Conservation (phyloP, 306 rosid species). For the Ochetophila trinervis region DNA sequence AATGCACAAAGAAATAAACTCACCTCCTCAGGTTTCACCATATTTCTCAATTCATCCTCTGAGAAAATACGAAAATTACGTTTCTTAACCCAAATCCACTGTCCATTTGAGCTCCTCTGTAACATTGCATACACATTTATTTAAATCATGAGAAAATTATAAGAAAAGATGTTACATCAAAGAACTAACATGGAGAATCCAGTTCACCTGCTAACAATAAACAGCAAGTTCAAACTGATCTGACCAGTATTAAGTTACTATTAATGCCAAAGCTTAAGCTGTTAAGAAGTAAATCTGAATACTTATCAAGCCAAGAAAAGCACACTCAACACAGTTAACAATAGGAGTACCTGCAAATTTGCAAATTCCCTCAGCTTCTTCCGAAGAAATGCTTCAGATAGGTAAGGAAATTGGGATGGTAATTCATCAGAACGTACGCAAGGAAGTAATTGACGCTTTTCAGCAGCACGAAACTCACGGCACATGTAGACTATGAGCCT, state of each 20-base stretch:
- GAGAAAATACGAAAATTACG: constrained; percentile 78
- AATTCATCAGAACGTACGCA: constrained; percentile 60
- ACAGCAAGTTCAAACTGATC: too few relatives aligned
- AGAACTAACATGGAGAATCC: background rate
- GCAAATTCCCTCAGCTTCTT: constrained; percentile 82
- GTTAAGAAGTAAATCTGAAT: background rate
- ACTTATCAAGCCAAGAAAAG: background rate
- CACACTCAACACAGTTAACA: background rate
- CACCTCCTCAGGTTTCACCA: constrained; percentile 94
- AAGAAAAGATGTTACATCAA: background rate
- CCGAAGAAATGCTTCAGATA: constrained; percentile 71
- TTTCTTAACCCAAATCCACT: constrained; percentile 75
- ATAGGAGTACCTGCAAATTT: constrained; percentile 60
- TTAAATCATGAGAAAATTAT: background rate
- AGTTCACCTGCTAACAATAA: too few relatives aligned
- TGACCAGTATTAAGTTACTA: too few relatives aligned
- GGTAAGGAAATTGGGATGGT: constrained; percentile 74
- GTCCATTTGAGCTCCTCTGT: constrained; percentile 79
- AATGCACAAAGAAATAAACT: constrained; percentile 24
- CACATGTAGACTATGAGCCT: constrained; percentile 78
- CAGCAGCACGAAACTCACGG: constrained; percentile 84
- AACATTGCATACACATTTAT: constrained; percentile 27
- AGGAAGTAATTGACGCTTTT: constrained; percentile 62
- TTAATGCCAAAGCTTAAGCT: too few relatives aligned
- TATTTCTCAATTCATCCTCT: constrained; percentile 74